These are phyloP conservation scores for Babesia bigemina DNA, from an alignment of 169 alveolate genomes.

Conservation along the genomic window DNA sequence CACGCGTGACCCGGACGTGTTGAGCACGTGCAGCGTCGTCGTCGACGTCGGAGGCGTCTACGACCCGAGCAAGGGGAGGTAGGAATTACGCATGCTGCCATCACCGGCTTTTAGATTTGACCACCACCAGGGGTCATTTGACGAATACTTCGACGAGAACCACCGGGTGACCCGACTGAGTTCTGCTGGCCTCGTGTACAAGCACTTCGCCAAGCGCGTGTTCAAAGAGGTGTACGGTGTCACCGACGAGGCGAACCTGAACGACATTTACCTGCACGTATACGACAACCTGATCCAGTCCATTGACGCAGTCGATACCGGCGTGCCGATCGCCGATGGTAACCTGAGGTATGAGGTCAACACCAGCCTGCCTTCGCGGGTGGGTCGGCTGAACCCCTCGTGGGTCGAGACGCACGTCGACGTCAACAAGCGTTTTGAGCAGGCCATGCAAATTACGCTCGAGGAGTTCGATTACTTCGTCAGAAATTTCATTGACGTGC, in stretches of 20 bases:
- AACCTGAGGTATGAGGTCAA: conserved; percentile 74
- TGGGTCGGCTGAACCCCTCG: conserved; percentile 84
- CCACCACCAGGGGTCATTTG: conserved; percentile 89
- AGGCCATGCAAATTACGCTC: conserved; percentile 55
- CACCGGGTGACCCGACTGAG: conserved; percentile 80
- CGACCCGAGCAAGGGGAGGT: conserved; percentile 65
- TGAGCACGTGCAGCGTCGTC: conserved; percentile 83
- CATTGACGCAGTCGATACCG: conserved; percentile 91
- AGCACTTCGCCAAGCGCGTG: conserved; percentile 84
- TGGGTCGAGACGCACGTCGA: conserved; percentile 81
- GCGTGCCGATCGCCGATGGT: conserved; percentile 80
- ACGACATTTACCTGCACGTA: conserved; percentile 70
- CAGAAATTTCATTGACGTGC: conserved; percentile 57
- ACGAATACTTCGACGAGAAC: conserved; percentile 70
- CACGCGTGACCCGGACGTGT: conserved; percentile 83
- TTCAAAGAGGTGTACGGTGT: conserved; percentile 71
- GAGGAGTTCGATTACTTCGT: conserved; percentile 63
- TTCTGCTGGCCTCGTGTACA: conserved; percentile 90
- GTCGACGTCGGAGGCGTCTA: conserved; percentile 91
- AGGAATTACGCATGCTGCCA: conserved; percentile 33
- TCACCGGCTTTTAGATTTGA: conserved; percentile 79
- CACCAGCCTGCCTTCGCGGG: conserved; percentile 78
- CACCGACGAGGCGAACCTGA: conserved; percentile 71
- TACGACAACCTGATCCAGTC: conserved; percentile 83
- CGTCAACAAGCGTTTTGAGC: conserved; percentile 59